Evolutionary conservation across 2,329 filamentous ascomycete species (phyloP).

Genomic region (Rosellinia necatrix): DNA sequence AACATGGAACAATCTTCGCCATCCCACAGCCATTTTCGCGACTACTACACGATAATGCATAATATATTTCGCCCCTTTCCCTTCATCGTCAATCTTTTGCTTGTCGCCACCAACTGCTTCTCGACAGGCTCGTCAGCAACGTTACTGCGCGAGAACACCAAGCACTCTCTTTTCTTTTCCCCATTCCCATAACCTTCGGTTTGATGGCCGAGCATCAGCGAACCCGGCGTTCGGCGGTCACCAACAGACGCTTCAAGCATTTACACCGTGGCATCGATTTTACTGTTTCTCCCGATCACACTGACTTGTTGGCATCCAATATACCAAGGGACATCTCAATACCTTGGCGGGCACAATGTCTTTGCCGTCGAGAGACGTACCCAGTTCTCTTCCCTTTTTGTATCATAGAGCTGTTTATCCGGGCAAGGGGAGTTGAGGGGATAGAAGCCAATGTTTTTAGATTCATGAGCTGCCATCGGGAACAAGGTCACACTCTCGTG

Average conservation of each 20-base stretch:
- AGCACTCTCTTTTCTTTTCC: constrained; percentile 17
- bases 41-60: constrained; percentile 35
- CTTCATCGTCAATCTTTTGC: constrained; percentile 24
- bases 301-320: constrained; percentile 16
- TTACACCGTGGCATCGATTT: constrained; percentile 26
- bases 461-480: constrained; percentile 24
- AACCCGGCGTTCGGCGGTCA: constrained; percentile 34
- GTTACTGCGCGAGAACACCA: constrained; percentile 14
- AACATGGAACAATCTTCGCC: background rate
- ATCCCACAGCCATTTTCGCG: constrained; percentile 2
- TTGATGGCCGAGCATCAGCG: constrained; percentile 30
- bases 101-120: constrained; percentile 27
- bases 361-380: constrained; percentile 8
- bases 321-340: constrained; percentile 23
- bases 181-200: too few relatives aligned
- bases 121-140: constrained; percentile 32
- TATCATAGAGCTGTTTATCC: constrained; percentile 37
- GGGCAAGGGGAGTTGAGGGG: constrained; percentile 35
- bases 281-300: constrained; percentile 7
- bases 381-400: constrained; percentile 27
- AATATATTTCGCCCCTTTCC: constrained; percentile 29
- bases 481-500: constrained; percentile 5
- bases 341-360: constrained; percentile 4
- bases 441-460: constrained; percentile 31
- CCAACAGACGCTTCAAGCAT: constrained; percentile 26